Conservation (phyloP, 306 rosid species). For the Comarum palustre region DNA sequence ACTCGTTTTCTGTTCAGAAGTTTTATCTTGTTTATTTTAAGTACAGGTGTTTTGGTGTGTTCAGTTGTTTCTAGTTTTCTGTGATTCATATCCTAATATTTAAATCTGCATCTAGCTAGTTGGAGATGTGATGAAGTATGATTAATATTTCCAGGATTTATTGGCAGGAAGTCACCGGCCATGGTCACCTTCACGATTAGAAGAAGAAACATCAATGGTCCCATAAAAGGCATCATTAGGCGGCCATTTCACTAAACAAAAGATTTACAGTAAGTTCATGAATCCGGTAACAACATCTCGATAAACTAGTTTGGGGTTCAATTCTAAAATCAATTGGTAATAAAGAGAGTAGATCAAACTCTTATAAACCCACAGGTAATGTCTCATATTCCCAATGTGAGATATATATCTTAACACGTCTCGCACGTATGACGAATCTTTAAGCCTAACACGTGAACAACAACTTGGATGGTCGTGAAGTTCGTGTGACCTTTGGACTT, state of each 20-base stretch:
- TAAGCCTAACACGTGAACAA: no score
- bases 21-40: background rate
- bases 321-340: no score
- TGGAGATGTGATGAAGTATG: background rate
- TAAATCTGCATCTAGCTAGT: background rate
- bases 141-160: no score
- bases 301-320: no score
- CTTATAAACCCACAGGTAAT: no score
- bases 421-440: no score
- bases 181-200: background rate
- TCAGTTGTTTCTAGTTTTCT: background rate
- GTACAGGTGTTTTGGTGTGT: background rate
- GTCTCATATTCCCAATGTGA: no score
- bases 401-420: no score
- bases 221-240: background rate
- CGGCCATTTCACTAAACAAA: background rate
- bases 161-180: background rate
- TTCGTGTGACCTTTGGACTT: no score
- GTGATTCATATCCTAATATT: background rate
- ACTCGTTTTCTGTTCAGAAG: background rate
- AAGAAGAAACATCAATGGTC: background rate
- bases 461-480: no score
- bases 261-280: background rate
- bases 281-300: background rate
- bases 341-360: no score